A percentile compares a stretch with the other conserved stretches of the same genome.
Conservation (phyloP, 1,284 basidiomycete genomes). For the Trichosporon faecale region DNA sequence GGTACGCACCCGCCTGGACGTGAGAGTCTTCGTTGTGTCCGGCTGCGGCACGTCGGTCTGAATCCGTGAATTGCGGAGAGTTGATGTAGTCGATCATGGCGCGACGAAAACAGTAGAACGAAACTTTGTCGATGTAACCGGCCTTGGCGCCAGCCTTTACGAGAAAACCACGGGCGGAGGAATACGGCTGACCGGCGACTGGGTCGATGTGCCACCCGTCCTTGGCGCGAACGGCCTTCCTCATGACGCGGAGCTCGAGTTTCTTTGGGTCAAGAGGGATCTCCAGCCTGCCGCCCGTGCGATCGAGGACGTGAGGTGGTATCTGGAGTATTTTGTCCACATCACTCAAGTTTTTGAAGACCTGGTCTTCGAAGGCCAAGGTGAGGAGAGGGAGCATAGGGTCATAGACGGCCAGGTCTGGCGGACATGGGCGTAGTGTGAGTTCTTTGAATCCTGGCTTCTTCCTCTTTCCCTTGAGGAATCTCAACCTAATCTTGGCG, state of each 20-base stretch:
- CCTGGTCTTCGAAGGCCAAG: not conserved
- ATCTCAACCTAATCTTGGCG: not conserved
- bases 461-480: not conserved
- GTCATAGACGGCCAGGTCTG: not conserved
- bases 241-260: not conserved
- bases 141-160: not conserved
- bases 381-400: not conserved
- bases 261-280: not conserved
- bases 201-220: not conserved
- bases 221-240: not conserved
- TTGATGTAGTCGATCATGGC: not conserved
- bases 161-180: not conserved
- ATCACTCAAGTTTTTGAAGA: not conserved
- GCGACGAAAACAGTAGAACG: not conserved
- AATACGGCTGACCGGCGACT: not conserved
- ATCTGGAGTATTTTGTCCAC: not conserved
- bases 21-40: not conserved
- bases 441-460: not conserved
- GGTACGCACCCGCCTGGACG: not conserved
- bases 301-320: not conserved
- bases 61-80: not conserved
- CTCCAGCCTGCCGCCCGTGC: not conserved
- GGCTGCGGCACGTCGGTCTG: not conserved
- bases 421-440: not conserved
- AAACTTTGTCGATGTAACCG: not conserved